Base-by-base conservation (phyloP, 108 stramenopile species). In the Cylindrotheca closterium region DNA sequence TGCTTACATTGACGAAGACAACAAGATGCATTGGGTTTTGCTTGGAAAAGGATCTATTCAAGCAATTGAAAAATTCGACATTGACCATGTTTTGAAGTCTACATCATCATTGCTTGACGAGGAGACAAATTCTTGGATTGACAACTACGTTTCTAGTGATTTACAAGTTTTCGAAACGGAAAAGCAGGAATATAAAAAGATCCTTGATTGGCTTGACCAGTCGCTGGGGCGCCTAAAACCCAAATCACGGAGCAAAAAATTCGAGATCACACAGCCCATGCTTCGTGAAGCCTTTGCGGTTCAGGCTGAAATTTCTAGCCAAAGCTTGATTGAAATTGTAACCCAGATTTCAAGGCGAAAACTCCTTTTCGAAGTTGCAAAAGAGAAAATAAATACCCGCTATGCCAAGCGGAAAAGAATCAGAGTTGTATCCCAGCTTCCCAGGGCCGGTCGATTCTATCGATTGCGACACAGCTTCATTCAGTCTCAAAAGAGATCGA, bases 341-440 rank as follows among this genome's bases (percentile, higher is more conserved):
- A 34, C 30, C 23, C 32, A 53, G 22, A 52, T 37, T 15, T 52
- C 63, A 15, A 47, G 29, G 0, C 28, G 65, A 10, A 28, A 47
- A 47, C 28, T 67, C 8, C 48, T 29, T 46, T 67, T 67, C 23
- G 65, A 67, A 28, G 47, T 67, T 15, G 54, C 55, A 7, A 67
- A 3, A 19, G 27, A 30, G 27, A 67, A 67, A 46, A 46, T 67
- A 26, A 46, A 47, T 12, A 18, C 1, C n/a, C 45, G 21, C 17
- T 55, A 47, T 17, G 29, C 29, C 5, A 15, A 33, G 8, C 45
- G 2, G 4, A 28, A 37, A 1, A 46, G 25, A 2, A 22, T 47
- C 17, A 67, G 30, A 4, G 46, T 48, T 1, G 48, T 42, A 7
- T 42, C 15, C 15, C 37, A 42, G 37, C 37, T 42, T 42, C 37